These are phyloP conservation scores for Metschnikowia henanensis DNA, from an alignment of 805 yeast genomes.

Conservation along the genomic window DNA sequence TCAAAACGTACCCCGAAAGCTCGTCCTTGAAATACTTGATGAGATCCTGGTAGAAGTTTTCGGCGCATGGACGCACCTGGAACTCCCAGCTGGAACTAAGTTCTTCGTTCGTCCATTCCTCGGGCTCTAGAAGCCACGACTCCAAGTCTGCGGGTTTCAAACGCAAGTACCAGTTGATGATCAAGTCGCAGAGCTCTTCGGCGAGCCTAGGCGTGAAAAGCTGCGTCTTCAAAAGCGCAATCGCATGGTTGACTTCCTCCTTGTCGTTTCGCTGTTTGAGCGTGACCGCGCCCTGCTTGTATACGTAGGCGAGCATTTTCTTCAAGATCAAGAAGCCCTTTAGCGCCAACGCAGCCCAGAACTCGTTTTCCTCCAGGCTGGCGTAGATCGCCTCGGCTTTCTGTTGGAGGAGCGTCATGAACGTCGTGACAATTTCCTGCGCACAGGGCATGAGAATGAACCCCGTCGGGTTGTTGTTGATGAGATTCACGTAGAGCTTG, in stretches of 20 bases:
- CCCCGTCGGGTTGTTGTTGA: constrained; percentile 62
- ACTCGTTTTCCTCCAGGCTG: constrained; percentile 53
- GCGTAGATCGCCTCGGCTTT: constrained; percentile 68
- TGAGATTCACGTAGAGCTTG: constrained; percentile 65
- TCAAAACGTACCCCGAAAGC: constrained; percentile 54
- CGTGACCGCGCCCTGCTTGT: constrained; percentile 66
- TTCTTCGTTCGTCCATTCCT: constrained; percentile 90
- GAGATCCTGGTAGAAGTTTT: constrained; percentile 76
- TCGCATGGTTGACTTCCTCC: constrained; percentile 59
- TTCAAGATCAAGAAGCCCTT: constrained; percentile 66
- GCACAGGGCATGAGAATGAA: constrained; percentile 70
- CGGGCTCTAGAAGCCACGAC: constrained; percentile 84
- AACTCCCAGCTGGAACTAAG: constrained; percentile 75
- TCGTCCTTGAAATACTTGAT: constrained; percentile 60
- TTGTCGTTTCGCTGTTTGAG: constrained; percentile 66
- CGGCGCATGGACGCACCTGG: constrained; percentile 85
- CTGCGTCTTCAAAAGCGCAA: constrained; percentile 48
- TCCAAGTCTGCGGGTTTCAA: constrained; percentile 76
- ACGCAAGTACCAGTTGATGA: constrained; percentile 73
- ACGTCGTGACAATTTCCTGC: constrained; percentile 56
- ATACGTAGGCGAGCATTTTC: constrained; percentile 57
- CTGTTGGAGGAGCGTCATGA: constrained; percentile 58
- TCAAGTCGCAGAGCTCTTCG: constrained; percentile 58
- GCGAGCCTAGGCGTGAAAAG: constrained; percentile 61
- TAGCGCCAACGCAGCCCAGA: constrained; percentile 77